Conservation (phyloP, 1,139 yeast genomes). For the Pichia terricola region DNA sequence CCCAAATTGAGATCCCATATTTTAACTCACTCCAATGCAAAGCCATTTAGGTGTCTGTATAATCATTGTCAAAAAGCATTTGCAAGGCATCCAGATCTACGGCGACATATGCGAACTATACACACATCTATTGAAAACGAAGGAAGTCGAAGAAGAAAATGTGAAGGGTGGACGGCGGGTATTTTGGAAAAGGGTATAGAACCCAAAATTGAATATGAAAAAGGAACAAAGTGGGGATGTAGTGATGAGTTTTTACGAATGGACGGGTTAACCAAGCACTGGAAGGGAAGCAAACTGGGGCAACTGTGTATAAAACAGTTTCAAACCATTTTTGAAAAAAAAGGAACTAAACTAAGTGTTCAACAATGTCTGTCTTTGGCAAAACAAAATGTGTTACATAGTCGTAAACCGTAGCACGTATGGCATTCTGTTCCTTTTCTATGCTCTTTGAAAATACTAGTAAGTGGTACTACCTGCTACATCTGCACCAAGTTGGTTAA, state of each 20-base stretch:
- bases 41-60: conserved; percentile 1
- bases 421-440: too few species aligned
- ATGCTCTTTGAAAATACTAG: too few species aligned
- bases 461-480: too few species aligned
- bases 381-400: too few species aligned
- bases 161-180: conserved; percentile 1
- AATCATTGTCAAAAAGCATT: conserved; percentile 18
- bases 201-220: not conserved
- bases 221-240: conserved; percentile 26
- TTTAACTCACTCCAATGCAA: conserved; percentile 18
- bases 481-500: too few species aligned
- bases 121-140: conserved; percentile 11
- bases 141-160: conserved; percentile 1
- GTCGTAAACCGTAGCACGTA: too few species aligned
- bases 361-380: too few species aligned
- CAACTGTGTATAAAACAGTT: not conserved
- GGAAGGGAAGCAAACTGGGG: conserved; percentile 10
- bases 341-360: too few species aligned
- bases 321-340: not conserved
- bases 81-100: conserved; percentile 25
- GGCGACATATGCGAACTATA: conserved; percentile 25
- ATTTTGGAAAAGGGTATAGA: not conserved
- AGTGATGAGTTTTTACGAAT: conserved; percentile 24
- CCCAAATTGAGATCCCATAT: not conserved
- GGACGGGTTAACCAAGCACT: conserved; percentile 26